Percentiles rank a stretch among this genome's conserved stretches.
phyloP scores from a whole-genome alignment of 108 stramenopile genomes.

The Fragilaria crotonensis region DNA sequence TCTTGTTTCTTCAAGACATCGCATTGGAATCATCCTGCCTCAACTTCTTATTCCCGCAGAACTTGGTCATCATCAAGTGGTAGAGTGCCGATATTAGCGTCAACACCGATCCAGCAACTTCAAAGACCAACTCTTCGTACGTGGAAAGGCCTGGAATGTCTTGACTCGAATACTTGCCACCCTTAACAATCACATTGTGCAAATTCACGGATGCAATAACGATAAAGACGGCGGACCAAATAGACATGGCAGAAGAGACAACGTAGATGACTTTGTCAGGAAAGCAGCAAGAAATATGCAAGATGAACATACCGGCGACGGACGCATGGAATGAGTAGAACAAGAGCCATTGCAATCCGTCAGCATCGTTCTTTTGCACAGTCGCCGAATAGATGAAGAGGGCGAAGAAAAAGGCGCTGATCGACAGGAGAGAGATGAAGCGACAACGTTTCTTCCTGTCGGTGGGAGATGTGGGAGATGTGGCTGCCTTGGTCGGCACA shows the following conservation, averaged over 20 bases:
- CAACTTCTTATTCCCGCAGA: slow-evolving; percentile 12
- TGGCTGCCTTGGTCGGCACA: no score
- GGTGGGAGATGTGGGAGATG: no score
- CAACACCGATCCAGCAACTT: slow-evolving; percentile 12
- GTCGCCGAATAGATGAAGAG: slow-evolving; percentile 13
- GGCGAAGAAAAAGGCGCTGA: slow-evolving; percentile 6
- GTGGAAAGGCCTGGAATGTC: no score
- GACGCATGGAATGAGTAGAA: slow-evolving; percentile 12
- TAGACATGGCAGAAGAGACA: slow-evolving; percentile 8
- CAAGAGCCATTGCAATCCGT: slow-evolving; percentile 13
- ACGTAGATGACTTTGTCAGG: slow-evolving; percentile 15
- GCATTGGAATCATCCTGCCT: slow-evolving; percentile 3
- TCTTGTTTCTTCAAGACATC: no score
- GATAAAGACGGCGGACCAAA: slow-evolving; percentile 21
- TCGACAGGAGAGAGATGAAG: not conserved
- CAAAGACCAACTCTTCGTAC: slow-evolving; percentile 16
- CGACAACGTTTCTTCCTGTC: no score
- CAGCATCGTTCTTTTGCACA: slow-evolving; percentile 2
- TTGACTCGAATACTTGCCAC: slow-evolving; percentile 2
- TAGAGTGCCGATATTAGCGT: slow-evolving; percentile 19
- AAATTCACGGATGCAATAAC: slow-evolving; percentile 17
- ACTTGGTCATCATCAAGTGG: slow-evolving; percentile 7
- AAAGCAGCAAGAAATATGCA: slow-evolving; percentile 17
- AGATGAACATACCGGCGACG: slow-evolving; percentile 18
- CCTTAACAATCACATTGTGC: not conserved